Evolutionary conservation across 768 basidiomycete species (phyloP), one percentile per base, ranked within the genome.

Genomic region (Paxillus involutus): DNA sequence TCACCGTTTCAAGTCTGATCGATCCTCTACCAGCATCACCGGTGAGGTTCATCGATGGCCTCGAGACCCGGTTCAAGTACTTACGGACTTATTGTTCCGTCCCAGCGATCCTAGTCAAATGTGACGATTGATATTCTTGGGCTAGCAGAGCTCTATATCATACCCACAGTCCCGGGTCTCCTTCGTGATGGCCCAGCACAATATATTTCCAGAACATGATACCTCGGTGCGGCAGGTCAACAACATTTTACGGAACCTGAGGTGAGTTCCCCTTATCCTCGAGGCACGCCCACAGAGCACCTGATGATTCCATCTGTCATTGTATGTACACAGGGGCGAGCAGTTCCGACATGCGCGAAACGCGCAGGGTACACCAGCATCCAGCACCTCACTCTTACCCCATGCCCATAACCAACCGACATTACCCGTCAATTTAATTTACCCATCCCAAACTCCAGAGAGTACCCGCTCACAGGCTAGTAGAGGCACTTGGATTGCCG

Each of bases 331-430:
- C 54, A 89, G 88, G 63, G 88, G 86, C 10, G 88, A 91, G 65
- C 84, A 89, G 41, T 88, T 85, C 53, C 77, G 87, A 49, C 88
- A 80, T 56, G 60, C 71, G 35, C 84, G 82, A 53, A 90, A 90
- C 63, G 57, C 80, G 6, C 75, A 64, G 51, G 62, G 69, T 29
- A 63, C 61, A 26, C 57, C 60, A 6, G 58, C 36, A 16, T 59
- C 59, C 7, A 57, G 47, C 52, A 39, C 48, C 45, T 52, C 57
- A 19, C 65, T 53, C 55, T 65, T 55, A 56, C 55, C 55, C 24
- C 58, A 59, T 52, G 51, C 59, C 43, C 65, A 75, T 57, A 78
- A 75, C 61, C 64, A 73, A 32, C 80, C 79, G 12, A 77, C 78
- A 3, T 70, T 84, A 8, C 79, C 80, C 10, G 60, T 70, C 50